A percentile compares a stretch with the other conserved stretches of the same genome.
Evolutionary conservation across 192 early-diverging fungal species (phyloP).

Genomic region (Podila horticola): DNA sequence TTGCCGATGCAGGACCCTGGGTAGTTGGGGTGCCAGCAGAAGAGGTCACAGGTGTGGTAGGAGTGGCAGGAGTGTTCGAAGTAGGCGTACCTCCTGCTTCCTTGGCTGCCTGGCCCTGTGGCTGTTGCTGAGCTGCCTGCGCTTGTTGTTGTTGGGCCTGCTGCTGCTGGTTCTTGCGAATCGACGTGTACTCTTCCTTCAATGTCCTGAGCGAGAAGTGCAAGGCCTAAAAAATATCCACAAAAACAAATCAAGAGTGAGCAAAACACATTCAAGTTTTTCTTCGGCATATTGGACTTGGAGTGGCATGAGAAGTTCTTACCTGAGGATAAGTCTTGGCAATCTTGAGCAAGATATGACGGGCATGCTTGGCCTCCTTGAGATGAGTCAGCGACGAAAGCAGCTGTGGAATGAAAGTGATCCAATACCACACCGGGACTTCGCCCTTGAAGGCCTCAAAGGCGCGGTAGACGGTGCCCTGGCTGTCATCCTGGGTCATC

Average conservation of each 20-base stretch:
- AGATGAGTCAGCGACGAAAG: constrained; percentile 76
- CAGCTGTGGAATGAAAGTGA: constrained; percentile 97
- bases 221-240: constrained; percentile 78
- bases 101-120: constrained; percentile 19
- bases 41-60: constrained; percentile 45
- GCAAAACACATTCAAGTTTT: too few relatives aligned
- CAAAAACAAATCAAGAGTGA: constrained; percentile 4
- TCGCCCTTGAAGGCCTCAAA: constrained; percentile 94
- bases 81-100: not conserved
- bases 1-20: constrained; percentile 8
- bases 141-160: constrained; percentile 19
- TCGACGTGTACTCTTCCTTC: constrained; percentile 84
- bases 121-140: constrained; percentile 10
- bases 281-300: too few relatives aligned
- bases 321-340: constrained; percentile 94
- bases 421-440: constrained; percentile 97
- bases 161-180: constrained; percentile 64
- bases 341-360: constrained; percentile 89
- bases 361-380: constrained; percentile 85
- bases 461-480: constrained; percentile 77
- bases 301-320: not conserved
- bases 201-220: constrained; percentile 95
- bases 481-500: constrained; percentile 86
- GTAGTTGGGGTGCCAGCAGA: constrained; percentile 9
- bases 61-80: constrained; percentile 40